Conservation (phyloP, 371 early-diverging fungal genomes). For the Thermomucor indicae-seudaticae region DNA sequence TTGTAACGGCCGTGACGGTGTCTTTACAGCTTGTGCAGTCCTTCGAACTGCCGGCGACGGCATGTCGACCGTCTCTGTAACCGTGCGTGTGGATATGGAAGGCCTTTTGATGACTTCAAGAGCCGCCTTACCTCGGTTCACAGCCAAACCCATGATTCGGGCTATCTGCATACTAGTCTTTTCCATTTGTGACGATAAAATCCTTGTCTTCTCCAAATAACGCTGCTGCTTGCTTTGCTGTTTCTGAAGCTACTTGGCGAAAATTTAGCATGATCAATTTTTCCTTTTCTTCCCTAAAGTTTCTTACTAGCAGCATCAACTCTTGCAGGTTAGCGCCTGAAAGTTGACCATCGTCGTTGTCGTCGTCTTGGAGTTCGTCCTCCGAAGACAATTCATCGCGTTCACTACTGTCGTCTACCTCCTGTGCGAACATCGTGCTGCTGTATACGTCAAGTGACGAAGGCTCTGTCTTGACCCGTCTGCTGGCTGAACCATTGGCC, state of each 20-base stretch:
- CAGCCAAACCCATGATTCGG: slow-evolving; percentile 1
- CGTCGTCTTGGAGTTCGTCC: slow-evolving; percentile 1
- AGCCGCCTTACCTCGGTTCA: too few species aligned
- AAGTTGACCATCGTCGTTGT: neutral
- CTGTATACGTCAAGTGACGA: too few species aligned
- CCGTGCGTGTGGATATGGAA: too few species aligned
- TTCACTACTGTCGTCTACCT: neutral
- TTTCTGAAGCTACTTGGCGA: slow-evolving; percentile 10
- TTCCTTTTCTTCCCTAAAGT: neutral
- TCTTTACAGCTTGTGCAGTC: too few species aligned
- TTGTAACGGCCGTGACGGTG: too few species aligned
- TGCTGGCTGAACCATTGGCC: too few species aligned
- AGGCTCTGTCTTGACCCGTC: neutral
- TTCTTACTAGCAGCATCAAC: slow-evolving; percentile 8
- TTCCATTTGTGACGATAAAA: slow-evolving; percentile 3
- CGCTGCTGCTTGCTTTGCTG: slow-evolving; percentile 11
- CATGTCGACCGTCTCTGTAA: too few species aligned
- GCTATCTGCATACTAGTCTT: slow-evolving; percentile 12
- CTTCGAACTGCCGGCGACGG: too few species aligned
- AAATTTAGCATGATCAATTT: too few species aligned
- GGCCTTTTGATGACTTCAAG: too few species aligned
- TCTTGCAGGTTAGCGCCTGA: slow-evolving; percentile 8
- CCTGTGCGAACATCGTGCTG: too few species aligned
- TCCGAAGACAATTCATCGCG: neutral
- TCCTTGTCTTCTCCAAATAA: slow-evolving; percentile 15